Percentiles rank a stretch among this genome's conserved stretches.
phyloP scores from a whole-genome alignment of 2,329 filamentous ascomycete species.

The Alternaria solani region DNA sequence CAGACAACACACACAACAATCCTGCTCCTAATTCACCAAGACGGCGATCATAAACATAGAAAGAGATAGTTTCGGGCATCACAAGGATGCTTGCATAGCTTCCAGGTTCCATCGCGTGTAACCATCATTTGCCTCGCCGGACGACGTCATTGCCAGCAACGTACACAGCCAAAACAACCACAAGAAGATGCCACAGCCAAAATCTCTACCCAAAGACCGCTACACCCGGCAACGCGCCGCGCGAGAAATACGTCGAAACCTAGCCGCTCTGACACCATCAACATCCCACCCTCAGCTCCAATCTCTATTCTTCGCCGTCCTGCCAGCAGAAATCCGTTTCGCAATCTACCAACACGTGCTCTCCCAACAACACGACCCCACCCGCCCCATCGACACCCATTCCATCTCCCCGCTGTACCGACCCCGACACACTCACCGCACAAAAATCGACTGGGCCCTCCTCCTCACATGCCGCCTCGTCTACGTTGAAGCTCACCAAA shows the following conservation, averaged over 20 bases:
- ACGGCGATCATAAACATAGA: background rate
- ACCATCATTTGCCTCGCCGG: background rate
- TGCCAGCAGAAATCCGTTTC: slow-evolving; percentile 38
- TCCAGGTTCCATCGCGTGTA: background rate
- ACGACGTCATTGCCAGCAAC: background rate
- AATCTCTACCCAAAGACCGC: slow-evolving; percentile 8
- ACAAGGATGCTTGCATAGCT: fast-evolving
- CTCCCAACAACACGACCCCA: slow-evolving; percentile 20
- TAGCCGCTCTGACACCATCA: slow-evolving; percentile 26
- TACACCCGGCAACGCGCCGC: slow-evolving; percentile 21
- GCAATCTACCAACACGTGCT: slow-evolving; percentile 25
- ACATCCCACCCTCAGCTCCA: slow-evolving; percentile 31
- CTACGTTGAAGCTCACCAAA: slow-evolving; percentile 50
- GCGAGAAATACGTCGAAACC: slow-evolving; percentile 25
- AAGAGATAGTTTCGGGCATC: background rate
- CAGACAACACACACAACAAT: background rate
- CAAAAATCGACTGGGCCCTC: slow-evolving; percentile 39
- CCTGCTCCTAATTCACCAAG: background rate
- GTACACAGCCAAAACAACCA: background rate
- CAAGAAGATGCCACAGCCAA: slow-evolving; percentile 9
- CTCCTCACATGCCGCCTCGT: slow-evolving; percentile 51
- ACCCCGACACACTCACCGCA: slow-evolving; percentile 40
- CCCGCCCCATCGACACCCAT: slow-evolving; percentile 13
- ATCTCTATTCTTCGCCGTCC: slow-evolving; percentile 30
- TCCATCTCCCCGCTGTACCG: slow-evolving; percentile 25